These are phyloP conservation scores for Curvularia lunata DNA, from an alignment of 2,329 filamentous ascomycete genomes.

Conservation along the genomic window DNA sequence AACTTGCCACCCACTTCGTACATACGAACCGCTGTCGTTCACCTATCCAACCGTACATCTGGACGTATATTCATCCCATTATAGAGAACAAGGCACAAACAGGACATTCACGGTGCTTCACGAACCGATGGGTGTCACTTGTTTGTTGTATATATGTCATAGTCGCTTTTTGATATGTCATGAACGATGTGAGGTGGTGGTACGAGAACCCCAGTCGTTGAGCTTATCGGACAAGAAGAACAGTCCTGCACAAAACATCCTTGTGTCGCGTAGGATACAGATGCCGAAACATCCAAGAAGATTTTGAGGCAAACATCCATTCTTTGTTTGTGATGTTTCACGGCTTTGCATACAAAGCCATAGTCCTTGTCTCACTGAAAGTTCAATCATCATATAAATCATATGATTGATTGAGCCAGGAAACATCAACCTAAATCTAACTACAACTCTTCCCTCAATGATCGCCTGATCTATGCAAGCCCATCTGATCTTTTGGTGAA, in stretches of 20 bases:
- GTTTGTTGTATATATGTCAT: neutral
- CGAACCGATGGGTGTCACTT: neutral
- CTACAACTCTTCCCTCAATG: neutral
- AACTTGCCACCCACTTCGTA: conserved; percentile 1
- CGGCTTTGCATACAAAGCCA: neutral
- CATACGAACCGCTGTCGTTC: neutral
- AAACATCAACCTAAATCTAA: neutral
- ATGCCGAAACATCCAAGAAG: no score
- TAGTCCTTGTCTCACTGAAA: neutral
- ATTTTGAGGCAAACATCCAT: neutral
- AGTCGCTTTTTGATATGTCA: neutral
- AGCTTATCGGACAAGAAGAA: neutral
- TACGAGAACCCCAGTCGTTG: neutral
- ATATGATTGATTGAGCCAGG: neutral
- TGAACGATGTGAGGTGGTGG: neutral
- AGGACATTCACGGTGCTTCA: neutral
- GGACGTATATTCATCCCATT: neutral
- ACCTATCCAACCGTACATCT: neutral
- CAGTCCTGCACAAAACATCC: no score
- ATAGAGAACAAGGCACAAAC: neutral
- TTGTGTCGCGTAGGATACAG: neutral
- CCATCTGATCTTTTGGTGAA: neutral
- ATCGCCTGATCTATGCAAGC: no score
- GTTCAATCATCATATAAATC: neutral
- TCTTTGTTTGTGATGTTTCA: neutral